These are phyloP conservation scores for Candida lessepsii DNA, from an alignment of 805 yeast species.

Conservation along the genomic window DNA sequence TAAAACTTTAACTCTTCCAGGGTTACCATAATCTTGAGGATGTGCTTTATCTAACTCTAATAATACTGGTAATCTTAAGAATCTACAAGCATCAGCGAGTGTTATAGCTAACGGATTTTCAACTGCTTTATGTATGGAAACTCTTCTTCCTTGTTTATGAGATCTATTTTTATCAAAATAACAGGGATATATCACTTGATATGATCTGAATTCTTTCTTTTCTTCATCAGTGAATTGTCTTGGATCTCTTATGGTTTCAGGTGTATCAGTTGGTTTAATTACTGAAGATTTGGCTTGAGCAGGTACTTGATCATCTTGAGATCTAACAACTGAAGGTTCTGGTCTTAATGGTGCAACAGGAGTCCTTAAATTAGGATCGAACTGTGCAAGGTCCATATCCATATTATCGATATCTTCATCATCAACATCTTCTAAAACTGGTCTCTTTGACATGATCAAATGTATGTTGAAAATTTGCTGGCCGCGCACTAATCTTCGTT, in stretches of 20 bases:
- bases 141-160: conserved; percentile 81
- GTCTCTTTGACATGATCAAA: conserved; percentile 46
- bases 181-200: conserved; percentile 85
- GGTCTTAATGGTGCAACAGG: conserved; percentile 68
- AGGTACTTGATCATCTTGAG: conserved; percentile 48
- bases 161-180: conserved; percentile 82
- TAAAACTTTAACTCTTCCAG: conserved; percentile 88
- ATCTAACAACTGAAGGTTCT: conserved; percentile 57
- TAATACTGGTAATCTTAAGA: conserved; percentile 40
- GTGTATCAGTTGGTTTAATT: conserved; percentile 8
- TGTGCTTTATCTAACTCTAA: conserved; percentile 83
- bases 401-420: conserved; percentile 85
- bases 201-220: conserved; percentile 58
- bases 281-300: conserved; percentile 24
- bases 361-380: conserved; percentile 65
- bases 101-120: conserved; percentile 85
- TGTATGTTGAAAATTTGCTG: neutral
- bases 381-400: conserved; percentile 92
- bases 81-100: conserved; percentile 68
- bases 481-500: neutral
- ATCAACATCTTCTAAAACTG: conserved; percentile 72
- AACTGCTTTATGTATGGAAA: conserved; percentile 64
- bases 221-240: conserved; percentile 51
- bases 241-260: conserved; percentile 29
- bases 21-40: conserved; percentile 96